phyloP scores from a whole-genome alignment of 805 yeast genomes.

The Saccharomycopsis sp. region DNA sequence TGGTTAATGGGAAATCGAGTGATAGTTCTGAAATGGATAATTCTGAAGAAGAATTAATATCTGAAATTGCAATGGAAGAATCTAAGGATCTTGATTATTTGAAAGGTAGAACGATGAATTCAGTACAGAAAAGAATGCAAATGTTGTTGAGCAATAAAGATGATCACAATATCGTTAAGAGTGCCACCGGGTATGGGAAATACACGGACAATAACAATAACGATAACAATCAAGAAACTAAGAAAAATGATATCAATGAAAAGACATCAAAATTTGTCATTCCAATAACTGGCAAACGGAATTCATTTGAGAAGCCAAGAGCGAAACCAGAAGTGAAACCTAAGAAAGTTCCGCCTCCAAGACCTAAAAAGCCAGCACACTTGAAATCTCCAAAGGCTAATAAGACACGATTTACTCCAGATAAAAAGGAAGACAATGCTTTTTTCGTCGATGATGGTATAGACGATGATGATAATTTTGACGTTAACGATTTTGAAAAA shows the following conservation, averaged over 20 bases:
- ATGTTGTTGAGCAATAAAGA: constrained; percentile 13
- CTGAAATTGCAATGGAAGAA: constrained; percentile 20
- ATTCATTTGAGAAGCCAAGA: background rate
- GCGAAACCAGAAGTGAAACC: constrained; percentile 3
- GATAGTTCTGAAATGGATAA: constrained; percentile 12
- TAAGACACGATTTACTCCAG: background rate
- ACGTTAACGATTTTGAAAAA: constrained; percentile 21
- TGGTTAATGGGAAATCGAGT: background rate
- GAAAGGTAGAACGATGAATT: constrained; percentile 1
- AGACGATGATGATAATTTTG: constrained; percentile 20
- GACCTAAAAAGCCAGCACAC: constrained; percentile 21
- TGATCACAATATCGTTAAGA: constrained; percentile 31
- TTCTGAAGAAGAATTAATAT: constrained; percentile 19
- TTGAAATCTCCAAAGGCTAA: constrained; percentile 19
- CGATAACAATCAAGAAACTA: background rate
- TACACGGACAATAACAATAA: constrained; percentile 52
- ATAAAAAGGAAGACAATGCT: constrained; percentile 14
- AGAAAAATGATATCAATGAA: background rate
- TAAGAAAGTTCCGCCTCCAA: constrained; percentile 21
- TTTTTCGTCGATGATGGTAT: constrained; percentile 18
- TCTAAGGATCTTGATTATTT: constrained; percentile 18
- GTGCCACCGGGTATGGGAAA: constrained; percentile 80
- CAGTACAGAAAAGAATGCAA: constrained; percentile 20
- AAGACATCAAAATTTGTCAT: background rate
- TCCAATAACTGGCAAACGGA: background rate